A percentile compares a stretch with the other conserved stretches of the same genome.
Evolutionary conservation across 345 rosid species (phyloP).

Genomic region (Pistacia vera): DNA sequence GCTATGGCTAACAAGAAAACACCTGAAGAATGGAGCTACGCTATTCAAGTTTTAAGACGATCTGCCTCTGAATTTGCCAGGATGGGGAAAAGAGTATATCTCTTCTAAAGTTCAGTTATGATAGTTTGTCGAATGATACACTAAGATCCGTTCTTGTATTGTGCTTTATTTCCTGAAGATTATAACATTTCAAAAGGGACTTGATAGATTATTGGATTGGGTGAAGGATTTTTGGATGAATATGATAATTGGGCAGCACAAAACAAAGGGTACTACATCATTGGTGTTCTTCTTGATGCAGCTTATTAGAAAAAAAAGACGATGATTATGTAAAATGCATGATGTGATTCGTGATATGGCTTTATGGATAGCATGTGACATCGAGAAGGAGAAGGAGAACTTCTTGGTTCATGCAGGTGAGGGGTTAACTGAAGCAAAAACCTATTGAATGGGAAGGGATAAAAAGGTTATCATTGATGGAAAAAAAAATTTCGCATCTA

Average conservation of each 20-base stretch:
- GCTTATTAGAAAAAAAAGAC: constrained; percentile 9
- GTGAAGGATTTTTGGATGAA: constrained; percentile 2
- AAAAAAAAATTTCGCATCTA: too few species aligned
- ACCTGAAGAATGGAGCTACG: too few species aligned
- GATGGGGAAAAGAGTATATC: neutral
- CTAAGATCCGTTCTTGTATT: constrained; percentile 6
- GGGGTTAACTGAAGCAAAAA: neutral
- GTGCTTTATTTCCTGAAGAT: constrained; percentile 18
- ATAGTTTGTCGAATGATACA: constrained; percentile 3
- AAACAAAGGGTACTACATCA: neutral
- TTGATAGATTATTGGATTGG: constrained; percentile 18
- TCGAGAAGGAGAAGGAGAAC: constrained; percentile 1
- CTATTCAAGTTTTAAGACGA: too few species aligned
- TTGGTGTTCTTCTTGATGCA: constrained; percentile 10
- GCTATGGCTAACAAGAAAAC: too few species aligned
- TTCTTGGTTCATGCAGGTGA: constrained; percentile 4
- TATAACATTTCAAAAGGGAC: neutral
- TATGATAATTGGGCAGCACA: neutral
- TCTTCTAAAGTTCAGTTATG: constrained; percentile 5
- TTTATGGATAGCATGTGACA: neutral
- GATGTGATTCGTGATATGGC: constrained; percentile 19
- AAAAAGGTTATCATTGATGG: too few species aligned
- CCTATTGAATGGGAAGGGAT: too few species aligned
- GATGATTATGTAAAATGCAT: constrained; percentile 17
- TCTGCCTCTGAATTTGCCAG: neutral